Conservation (phyloP, 768 basidiomycete genomes). For the Kwoniella sp. region DNA sequence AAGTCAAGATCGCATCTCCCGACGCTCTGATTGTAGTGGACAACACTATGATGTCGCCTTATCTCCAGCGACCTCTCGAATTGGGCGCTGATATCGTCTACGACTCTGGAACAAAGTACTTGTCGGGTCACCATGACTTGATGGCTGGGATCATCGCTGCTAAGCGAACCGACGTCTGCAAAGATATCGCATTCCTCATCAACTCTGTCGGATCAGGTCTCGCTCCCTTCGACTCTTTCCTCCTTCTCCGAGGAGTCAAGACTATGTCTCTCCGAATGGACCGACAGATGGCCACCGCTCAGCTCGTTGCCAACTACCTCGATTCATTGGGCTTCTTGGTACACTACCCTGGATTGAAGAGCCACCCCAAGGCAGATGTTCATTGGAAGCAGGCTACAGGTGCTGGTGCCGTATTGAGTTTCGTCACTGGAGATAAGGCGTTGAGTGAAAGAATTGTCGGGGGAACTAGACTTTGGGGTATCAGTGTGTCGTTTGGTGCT, state of each 20-base stretch:
- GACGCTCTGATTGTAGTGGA: slow-evolving; percentile 61
- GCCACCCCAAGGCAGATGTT: slow-evolving; percentile 81
- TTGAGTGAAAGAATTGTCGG: slow-evolving; percentile 91
- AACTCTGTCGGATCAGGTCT: slow-evolving; percentile 93
- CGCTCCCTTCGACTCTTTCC: slow-evolving; percentile 93
- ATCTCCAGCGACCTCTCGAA: slow-evolving; percentile 90
- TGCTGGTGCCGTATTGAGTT: slow-evolving; percentile 89
- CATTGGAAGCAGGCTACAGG: slow-evolving; percentile 89
- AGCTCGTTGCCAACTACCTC: slow-evolving; percentile 83
- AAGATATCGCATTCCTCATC: slow-evolving; percentile 86
- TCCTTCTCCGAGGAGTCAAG: slow-evolving; percentile 91
- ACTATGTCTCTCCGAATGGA: slow-evolving; percentile 96
- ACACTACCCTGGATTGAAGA: slow-evolving; percentile 84
- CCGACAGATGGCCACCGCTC: slow-evolving; percentile 79
- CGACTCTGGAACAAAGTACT: slow-evolving; percentile 95
- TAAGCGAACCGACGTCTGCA: slow-evolving; percentile 84
- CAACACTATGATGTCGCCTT: slow-evolving; percentile 99
- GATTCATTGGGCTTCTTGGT: slow-evolving; percentile 81
- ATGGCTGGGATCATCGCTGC: slow-evolving; percentile 97
- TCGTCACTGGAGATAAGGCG: slow-evolving; percentile 87
- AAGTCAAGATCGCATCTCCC: slow-evolving; percentile 66
- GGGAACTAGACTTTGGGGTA: slow-evolving; percentile 90
- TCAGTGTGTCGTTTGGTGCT: slow-evolving; percentile 95
- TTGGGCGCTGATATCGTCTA: slow-evolving; percentile 97
- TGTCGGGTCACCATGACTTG: slow-evolving; percentile 96